A percentile compares a stretch with the other conserved stretches of the same genome.
phyloP scores from a whole-genome alignment of 2,329 filamentous ascomycete genomes.

The Phyllosticta citriasiana region DNA sequence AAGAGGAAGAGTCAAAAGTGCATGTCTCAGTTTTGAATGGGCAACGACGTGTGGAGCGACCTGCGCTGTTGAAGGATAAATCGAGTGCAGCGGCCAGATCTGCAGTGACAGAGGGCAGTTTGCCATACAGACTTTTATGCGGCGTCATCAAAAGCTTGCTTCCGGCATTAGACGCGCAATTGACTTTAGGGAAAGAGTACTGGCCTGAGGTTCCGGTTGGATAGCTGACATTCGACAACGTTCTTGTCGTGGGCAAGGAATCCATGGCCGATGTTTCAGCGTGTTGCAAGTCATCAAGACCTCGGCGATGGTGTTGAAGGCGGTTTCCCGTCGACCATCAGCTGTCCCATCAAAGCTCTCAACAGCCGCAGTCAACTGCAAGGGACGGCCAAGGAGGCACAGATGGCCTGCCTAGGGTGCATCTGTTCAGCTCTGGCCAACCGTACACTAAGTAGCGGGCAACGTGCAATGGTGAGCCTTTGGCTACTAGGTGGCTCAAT shows the following conservation, averaged over 20 bases:
- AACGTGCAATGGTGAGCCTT: not conserved
- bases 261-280: not conserved
- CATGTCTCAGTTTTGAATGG: not conserved
- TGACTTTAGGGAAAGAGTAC: not conserved
- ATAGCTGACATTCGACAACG: too few species aligned
- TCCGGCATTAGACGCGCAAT: not conserved
- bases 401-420: not conserved
- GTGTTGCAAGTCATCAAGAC: not conserved
- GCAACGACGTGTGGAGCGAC: not conserved
- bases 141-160: not conserved
- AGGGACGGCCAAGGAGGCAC: not conserved
- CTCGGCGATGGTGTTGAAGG: not conserved
- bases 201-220: not conserved
- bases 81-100: not conserved
- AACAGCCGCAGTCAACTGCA: not conserved
- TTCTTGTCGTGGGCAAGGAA: not conserved
- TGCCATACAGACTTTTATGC: not conserved
- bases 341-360: not conserved
- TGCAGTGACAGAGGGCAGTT: not conserved
- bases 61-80: not conserved
- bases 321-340: not conserved
- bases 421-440: not conserved
- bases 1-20: not conserved
- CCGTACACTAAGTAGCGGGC: too few species aligned
- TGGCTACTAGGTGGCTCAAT: not conserved